A percentile compares a stretch with the other conserved stretches of the same genome.
phyloP scores from a whole-genome alignment of 345 rosid species.

The Pseudoturritis turrita region DNA sequence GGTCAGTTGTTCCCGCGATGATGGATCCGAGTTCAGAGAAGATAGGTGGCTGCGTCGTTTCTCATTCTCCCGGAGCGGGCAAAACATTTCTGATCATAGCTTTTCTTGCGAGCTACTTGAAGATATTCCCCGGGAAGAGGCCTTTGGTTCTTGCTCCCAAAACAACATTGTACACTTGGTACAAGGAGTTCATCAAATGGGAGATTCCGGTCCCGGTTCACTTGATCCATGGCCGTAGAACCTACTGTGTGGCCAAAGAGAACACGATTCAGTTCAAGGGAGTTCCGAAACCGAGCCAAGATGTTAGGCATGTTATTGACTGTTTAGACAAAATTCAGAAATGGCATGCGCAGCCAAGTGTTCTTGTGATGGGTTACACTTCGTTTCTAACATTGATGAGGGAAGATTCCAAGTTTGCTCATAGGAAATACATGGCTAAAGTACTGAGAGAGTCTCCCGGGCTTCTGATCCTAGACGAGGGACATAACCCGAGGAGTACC shows the following conservation, averaged over 20 bases:
- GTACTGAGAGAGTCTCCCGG: conserved; percentile 90
- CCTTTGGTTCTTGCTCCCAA: conserved; percentile 92
- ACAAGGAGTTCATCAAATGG: conserved; percentile 96
- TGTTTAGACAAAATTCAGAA: conserved; percentile 86
- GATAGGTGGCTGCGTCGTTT: conserved; percentile 84
- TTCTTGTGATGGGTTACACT: conserved; percentile 96
- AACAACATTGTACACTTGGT: conserved; percentile 92
- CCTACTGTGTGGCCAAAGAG: conserved; percentile 52
- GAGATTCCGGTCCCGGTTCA: conserved; percentile 77
- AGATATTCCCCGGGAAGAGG: conserved; percentile 75
- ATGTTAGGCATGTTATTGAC: conserved; percentile 85
- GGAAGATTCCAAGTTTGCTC: conserved; percentile 74
- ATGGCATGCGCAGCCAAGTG: conserved; percentile 89
- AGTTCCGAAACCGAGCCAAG: conserved; percentile 59
- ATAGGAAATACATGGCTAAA: conserved; percentile 79
- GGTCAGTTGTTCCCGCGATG: conserved; percentile 53
- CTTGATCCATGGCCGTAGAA: conserved; percentile 78
- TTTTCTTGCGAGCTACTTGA: conserved; percentile 82
- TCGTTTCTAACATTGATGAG: conserved; percentile 85
- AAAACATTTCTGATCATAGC: conserved; percentile 88
- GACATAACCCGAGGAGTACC: conserved; percentile 92
- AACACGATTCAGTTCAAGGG: conserved; percentile 39
- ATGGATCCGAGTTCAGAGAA: conserved; percentile 50
- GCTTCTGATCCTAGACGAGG: conserved; percentile 76
- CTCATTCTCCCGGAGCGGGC: conserved; percentile 93